A percentile compares a stretch with the other conserved stretches of the same genome.
phyloP scores from a whole-genome alignment of 257 asterid species.

The Solanum neorickii region DNA sequence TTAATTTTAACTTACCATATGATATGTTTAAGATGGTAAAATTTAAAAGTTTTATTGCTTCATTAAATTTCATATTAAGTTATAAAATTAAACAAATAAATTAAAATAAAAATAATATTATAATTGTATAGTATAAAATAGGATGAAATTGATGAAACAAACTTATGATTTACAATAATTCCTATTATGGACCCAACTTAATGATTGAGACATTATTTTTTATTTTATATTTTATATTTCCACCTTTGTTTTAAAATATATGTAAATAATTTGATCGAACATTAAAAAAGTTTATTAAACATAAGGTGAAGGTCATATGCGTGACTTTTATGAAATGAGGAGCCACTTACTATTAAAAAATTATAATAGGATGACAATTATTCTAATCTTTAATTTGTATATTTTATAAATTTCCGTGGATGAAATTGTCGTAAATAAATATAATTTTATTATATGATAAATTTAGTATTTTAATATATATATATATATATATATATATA shows the following conservation, averaged over 20 bases:
- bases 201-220: neutral
- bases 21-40: no score
- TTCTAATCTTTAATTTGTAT: neutral
- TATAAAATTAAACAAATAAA: no score
- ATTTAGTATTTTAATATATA: no score
- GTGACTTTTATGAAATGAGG: neutral
- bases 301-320: neutral
- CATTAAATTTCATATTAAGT: no score
- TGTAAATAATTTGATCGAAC: neutral
- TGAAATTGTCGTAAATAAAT: neutral
- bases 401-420: neutral
- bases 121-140: neutral
- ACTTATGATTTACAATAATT: neutral
- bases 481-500: no score
- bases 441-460: no score
- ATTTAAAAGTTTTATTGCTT: no score
- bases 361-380: neutral
- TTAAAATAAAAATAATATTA: accelerated
- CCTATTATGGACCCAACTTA: neutral
- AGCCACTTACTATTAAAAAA: neutral
- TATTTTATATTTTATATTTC: neutral
- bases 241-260: neutral
- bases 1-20: accelerated
- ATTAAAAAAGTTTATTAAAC: neutral
- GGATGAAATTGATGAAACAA: neutral